These are phyloP conservation scores for Pinus taeda DNA, from an alignment of 75 land plant genomes.

Conservation along the genomic window DNA sequence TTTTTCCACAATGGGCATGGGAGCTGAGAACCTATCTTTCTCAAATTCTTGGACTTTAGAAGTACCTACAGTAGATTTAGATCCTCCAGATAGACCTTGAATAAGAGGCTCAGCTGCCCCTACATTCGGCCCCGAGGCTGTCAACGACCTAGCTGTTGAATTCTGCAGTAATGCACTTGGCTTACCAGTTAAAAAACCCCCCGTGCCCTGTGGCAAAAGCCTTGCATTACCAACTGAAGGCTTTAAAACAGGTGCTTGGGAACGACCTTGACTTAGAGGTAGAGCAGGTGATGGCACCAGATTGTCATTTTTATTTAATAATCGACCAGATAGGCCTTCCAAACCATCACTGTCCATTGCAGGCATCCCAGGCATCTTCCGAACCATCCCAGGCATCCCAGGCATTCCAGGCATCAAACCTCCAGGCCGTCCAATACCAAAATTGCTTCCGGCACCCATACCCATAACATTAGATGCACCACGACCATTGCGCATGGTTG, in stretches of 20 bases:
- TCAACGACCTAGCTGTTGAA: slow-evolving; percentile 21
- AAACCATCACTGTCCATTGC: slow-evolving; percentile 56
- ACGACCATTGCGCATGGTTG: slow-evolving; percentile 63
- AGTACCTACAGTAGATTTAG: slow-evolving; percentile 10
- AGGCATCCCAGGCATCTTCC: slow-evolving; percentile 72
- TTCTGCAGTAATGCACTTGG: slow-evolving; percentile 71
- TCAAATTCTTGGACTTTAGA: slow-evolving; percentile 6
- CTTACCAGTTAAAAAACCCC: slow-evolving; percentile 39
- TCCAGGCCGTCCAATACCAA: slow-evolving; percentile 51
- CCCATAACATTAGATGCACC: slow-evolving; percentile 24
- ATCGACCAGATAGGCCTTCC: slow-evolving; percentile 41
- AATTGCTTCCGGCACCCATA: slow-evolving; percentile 18
- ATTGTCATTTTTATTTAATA: slow-evolving; percentile 33
- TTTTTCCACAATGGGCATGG: slow-evolving; percentile 16
- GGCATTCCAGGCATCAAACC: slow-evolving; percentile 87
- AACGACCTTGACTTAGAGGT: slow-evolving; percentile 16
- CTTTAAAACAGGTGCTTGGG: slow-evolving; percentile 27
- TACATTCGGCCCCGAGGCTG: background rate
- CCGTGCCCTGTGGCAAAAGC: slow-evolving; percentile 73
- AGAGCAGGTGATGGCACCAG: slow-evolving; percentile 8
- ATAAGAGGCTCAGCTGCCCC: slow-evolving; percentile 15
- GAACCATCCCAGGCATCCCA: slow-evolving; percentile 51
- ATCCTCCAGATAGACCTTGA: slow-evolving; percentile 9
- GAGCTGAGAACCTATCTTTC: background rate
- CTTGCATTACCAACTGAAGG: slow-evolving; percentile 31